Evolutionary conservation across 176 grass and related monocot species (phyloP), one percentile per base, ranked within the genome.

Genomic region (Carex pumila): DNA sequence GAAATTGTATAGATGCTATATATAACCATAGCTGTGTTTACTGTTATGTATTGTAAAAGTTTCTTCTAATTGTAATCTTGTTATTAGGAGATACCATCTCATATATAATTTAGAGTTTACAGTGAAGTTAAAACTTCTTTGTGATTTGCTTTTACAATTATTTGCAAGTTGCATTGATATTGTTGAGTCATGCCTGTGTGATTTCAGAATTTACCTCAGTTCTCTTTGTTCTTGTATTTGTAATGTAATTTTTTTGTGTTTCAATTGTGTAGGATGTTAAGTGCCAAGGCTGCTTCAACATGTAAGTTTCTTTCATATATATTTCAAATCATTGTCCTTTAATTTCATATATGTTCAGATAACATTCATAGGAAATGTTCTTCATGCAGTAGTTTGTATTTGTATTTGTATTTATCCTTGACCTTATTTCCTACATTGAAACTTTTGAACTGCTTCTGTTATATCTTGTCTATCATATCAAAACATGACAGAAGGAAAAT

Each of bases 231-330:
- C 19, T 29, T 74, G 19, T 25, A 10, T 78, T 14, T 32, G 25
- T 78, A 34, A 78, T 57, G 3, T n/a, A 0, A 0, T 1, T 57
- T 34, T 57, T 56, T 78, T 32, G 7, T n/a, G 74, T 64, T 61
- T 39, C 36, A 65, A 55, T 66, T 18, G 7, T 84, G 62, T 79
- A 94, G 92, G 92, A 94, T 61, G 92, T 94, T 29, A 94, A 92
- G 65, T 94, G 90, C 84, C 90, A 92, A 81, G 85, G 86, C 18
- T 92, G 88, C 88, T 94, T 94, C 75, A 92, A 61, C 88, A 94
- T 94, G 90, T 94, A 90, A 90, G 62, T 73, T 81, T 2, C 80
- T 49, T 54, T 75, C 0, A 0, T 31, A 52, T 14, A 52, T 14
- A 53, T 34, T 1, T 49, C 47, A 50, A 1, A 49, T 2, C 8